These are phyloP conservation scores for Erigeron canadensis DNA, from an alignment of 129 eudicot species.

Conservation along the genomic window DNA sequence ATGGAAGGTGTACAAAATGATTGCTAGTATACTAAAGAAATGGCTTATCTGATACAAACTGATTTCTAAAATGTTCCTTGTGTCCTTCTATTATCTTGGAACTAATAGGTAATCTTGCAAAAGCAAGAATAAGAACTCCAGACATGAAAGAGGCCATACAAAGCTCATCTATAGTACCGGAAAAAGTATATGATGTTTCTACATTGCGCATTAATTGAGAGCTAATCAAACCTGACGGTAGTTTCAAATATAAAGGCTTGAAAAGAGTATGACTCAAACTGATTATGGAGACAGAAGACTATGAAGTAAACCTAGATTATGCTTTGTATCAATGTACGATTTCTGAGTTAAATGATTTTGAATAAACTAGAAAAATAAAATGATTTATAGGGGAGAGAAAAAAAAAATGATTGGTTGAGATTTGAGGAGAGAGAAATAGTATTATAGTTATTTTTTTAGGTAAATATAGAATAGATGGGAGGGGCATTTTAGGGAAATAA, in stretches of 20 bases:
- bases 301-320: background rate
- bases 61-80: background rate
- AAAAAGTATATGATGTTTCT: conserved; percentile 15
- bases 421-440: too few relatives aligned
- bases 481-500: too few relatives aligned
- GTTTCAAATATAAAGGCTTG: background rate
- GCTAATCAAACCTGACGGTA: conserved; percentile 3
- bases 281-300: conserved; percentile 2
- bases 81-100: too few relatives aligned
- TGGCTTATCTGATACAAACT: background rate
- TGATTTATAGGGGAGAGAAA: too few relatives aligned
- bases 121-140: too few relatives aligned
- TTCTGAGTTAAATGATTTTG: too few relatives aligned
- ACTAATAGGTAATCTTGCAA: too few relatives aligned
- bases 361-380: too few relatives aligned
- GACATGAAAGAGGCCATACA: conserved; percentile 5
- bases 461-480: too few relatives aligned
- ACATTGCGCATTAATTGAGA: background rate
- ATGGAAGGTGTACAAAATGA: background rate
- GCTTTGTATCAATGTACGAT: too few relatives aligned
- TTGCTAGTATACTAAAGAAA: background rate
- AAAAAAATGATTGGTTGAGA: too few relatives aligned
- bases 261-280: conserved; percentile 2
- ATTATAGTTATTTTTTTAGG: too few relatives aligned
- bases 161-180: conserved; percentile 7